These are phyloP conservation scores for Liriodendron chinense DNA, from an alignment of 164 flowering plant species.

Conservation along the genomic window DNA sequence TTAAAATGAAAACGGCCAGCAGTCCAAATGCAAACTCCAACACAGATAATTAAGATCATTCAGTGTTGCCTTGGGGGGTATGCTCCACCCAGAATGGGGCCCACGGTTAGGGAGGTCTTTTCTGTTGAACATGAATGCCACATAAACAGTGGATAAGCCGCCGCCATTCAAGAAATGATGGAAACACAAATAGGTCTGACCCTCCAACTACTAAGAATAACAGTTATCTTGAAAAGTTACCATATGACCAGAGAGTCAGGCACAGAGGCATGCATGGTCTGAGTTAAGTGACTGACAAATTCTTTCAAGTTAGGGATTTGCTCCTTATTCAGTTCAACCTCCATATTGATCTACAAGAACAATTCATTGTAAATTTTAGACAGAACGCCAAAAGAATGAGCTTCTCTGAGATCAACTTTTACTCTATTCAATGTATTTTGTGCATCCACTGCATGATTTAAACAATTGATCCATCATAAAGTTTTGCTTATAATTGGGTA, in stretches of 20 bases:
- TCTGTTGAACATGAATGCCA: too few species aligned
- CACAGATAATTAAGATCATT: too few species aligned
- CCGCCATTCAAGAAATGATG: too few species aligned
- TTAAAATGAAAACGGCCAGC: not conserved
- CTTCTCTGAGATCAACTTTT: not conserved
- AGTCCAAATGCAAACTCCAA: too few species aligned
- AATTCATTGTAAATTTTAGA: slow-evolving; percentile 1
- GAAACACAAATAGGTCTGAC: too few species aligned
- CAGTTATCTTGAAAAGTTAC: slow-evolving; percentile 25
- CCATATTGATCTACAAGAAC: slow-evolving; percentile 75
- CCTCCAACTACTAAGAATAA: too few species aligned
- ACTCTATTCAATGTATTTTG: not conserved
- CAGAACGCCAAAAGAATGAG: not conserved
- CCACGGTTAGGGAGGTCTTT: too few species aligned
- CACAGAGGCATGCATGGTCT: slow-evolving; percentile 59
- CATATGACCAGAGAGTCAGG: slow-evolving; percentile 86
- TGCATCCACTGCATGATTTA: not conserved
- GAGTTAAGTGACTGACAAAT: slow-evolving; percentile 69
- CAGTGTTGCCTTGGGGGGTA: too few species aligned
- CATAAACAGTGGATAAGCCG: too few species aligned
- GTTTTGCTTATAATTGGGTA: not conserved
- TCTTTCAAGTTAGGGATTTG: slow-evolving; percentile 71
- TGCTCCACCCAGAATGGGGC: too few species aligned
- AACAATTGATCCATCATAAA: too few species aligned
- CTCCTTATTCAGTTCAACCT: slow-evolving; percentile 43